Conservation (phyloP, 306 rosid genomes). For the Leucaena leucocephala region DNA sequence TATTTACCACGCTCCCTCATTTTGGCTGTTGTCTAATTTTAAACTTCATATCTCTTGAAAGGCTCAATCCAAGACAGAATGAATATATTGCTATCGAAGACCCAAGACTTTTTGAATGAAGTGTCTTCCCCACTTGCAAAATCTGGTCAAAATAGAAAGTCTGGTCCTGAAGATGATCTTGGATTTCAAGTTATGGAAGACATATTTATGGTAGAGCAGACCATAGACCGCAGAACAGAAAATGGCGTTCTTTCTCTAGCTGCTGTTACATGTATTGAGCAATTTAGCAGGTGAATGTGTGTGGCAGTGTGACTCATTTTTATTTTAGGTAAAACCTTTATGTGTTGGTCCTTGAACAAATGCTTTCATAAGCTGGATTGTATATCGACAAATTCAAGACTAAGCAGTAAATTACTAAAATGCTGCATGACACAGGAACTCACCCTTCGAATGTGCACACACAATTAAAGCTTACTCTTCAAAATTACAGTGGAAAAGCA, state of each 20-base stretch:
- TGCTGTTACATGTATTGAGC: slow-evolving; percentile 84
- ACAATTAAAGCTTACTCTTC: neutral
- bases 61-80: slow-evolving; percentile 79
- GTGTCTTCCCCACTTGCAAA: slow-evolving; percentile 75
- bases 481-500: slow-evolving; percentile 1
- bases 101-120: slow-evolving; percentile 77
- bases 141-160: slow-evolving; percentile 60
- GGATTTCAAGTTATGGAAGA: slow-evolving; percentile 67
- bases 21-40: slow-evolving; percentile 19
- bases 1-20: slow-evolving; percentile 2
- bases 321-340: slow-evolving; percentile 1
- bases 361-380: slow-evolving; percentile 17
- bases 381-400: neutral
- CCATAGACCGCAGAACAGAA: slow-evolving; percentile 68
- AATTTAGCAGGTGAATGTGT: slow-evolving; percentile 90
- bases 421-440: slow-evolving; percentile 18
- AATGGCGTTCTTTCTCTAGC: slow-evolving; percentile 80
- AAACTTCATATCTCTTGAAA: slow-evolving; percentile 6
- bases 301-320: neutral
- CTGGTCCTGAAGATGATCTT: slow-evolving; percentile 47
- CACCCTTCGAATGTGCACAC: slow-evolving; percentile 10
- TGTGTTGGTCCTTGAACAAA: slow-evolving; percentile 14
- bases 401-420: neutral
- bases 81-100: slow-evolving; percentile 64
- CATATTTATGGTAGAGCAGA: slow-evolving; percentile 71